Base-by-base conservation (phyloP, 116 monocot genomes). In the Dioscorea cayenensis region DNA sequence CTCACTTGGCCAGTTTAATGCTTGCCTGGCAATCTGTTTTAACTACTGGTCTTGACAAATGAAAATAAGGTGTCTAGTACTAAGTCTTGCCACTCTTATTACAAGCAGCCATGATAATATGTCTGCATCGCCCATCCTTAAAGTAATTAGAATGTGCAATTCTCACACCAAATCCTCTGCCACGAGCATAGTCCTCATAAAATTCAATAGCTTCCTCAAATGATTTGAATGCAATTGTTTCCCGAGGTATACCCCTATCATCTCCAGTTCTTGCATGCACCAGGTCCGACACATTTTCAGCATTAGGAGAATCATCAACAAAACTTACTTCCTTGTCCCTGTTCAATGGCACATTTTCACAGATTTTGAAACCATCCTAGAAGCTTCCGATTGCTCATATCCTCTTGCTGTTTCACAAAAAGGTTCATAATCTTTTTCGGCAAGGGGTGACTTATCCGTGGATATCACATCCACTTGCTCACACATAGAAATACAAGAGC, bases 131-230 rank as follows among this genome's bases (percentile, higher is more conserved):
- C n/a, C 55, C 55, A 55, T 55, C 55, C 18, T 55, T 55, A 55
- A 55, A 55, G 55, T 55, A 19, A 55, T 55, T 55, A 16, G 55
- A 55, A 55, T 55, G 55, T 55, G 55, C 55, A 18, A 55, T 55
- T 55, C 55, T 55, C 17, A 55, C n/a, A n/a, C 55, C 55, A 55
- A 55, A 55, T 55, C 55, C 55, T 55, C 55, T 55, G 10, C 55
- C 0, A n/a, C 14, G 55, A n/a, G 55, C 55, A 19, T 55, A n/a
- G 19, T 55, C 19, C n/a, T 55, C 55, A n/a, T 55, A 55, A 19
- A 55, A 55, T n/a, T 55, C 55, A n/a, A 55, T 16, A 55, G 55
- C 55, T 55, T 55, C 55, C 55, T 55, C 55, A 55, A 55, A 55
- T 55, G 55, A 55, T 55, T 55, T 55, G 55, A 55, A 55, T 55